Percentiles rank a stretch among this genome's conserved stretches.
phyloP scores from a whole-genome alignment of 108 stramenopile species.

The Schizochytrium sp. region DNA sequence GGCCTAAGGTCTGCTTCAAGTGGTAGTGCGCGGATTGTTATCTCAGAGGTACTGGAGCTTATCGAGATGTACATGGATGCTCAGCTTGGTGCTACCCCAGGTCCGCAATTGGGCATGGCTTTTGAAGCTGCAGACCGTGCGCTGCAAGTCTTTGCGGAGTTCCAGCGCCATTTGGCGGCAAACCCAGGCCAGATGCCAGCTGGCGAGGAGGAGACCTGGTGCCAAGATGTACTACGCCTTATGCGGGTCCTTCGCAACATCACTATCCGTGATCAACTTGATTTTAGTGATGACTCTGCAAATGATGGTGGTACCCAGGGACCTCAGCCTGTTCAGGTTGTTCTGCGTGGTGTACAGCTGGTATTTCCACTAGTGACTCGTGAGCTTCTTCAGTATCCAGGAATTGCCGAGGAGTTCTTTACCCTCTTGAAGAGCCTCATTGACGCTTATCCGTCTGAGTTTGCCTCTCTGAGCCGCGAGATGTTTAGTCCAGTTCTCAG shows the following conservation, averaged over 20 bases:
- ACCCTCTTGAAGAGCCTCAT: not conserved
- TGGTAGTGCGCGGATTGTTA: constrained; percentile 6
- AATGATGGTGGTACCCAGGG: not conserved
- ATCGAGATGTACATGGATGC: not conserved
- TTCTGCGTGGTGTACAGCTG: constrained; percentile 20
- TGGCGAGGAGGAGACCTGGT: constrained; percentile 33
- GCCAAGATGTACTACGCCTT: constrained; percentile 7
- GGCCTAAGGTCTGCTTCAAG: not conserved
- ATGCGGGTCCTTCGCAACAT: not conserved
- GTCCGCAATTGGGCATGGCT: not conserved
- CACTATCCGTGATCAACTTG: not conserved
- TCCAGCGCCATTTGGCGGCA: not conserved
- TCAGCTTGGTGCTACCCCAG: not conserved
- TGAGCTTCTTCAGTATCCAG: constrained; percentile 3
- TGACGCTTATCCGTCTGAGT: not conserved
- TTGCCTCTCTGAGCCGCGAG: constrained; percentile 22
- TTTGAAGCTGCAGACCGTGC: not conserved
- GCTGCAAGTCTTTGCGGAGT: constrained; percentile 50
- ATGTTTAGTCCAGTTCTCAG: constrained; percentile 17
- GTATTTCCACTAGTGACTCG: constrained; percentile 2
- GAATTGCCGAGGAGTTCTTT: constrained; percentile 51
- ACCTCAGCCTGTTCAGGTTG: not conserved
- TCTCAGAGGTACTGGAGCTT: constrained; percentile 45
- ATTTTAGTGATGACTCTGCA: not conserved
- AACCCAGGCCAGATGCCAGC: not conserved